Evolutionary conservation across 2,329 filamentous ascomycete species (phyloP).

Genomic region (Apiospora sp.): DNA sequence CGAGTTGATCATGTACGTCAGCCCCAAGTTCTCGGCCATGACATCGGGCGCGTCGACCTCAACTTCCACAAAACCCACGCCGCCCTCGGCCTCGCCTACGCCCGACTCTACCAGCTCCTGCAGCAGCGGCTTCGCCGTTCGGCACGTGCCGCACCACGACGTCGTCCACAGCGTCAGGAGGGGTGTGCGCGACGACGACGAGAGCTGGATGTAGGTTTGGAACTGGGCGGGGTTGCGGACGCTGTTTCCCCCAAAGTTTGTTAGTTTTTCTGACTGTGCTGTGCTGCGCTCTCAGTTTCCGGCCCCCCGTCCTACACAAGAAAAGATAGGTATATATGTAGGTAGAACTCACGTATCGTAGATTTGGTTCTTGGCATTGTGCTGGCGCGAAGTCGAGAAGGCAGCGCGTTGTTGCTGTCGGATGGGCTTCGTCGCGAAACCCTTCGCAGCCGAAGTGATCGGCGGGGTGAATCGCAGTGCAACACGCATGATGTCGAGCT

Average conservation of each 20-base stretch:
- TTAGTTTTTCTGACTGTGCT: background rate
- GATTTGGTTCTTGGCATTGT: conserved; percentile 47
- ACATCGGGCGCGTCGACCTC: conserved; percentile 67
- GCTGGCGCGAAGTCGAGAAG: conserved; percentile 41
- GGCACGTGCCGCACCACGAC: conserved; percentile 65
- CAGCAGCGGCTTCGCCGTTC: conserved; percentile 57
- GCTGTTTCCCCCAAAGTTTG: conserved; percentile 43
- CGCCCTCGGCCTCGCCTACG: conserved; percentile 63
- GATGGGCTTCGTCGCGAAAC: conserved; percentile 4
- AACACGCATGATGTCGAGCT: background rate
- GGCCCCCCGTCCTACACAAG: no score
- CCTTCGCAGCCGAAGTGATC: conserved; percentile 24
- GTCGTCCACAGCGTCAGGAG: conserved; percentile 69
- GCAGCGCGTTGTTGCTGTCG: conserved; percentile 25
- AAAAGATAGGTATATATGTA: background rate
- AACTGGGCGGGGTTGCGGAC: conserved; percentile 63
- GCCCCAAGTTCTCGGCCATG: conserved; percentile 56
- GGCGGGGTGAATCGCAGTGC: background rate
- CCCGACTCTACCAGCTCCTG: conserved; percentile 56
- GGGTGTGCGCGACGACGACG: conserved; percentile 59
- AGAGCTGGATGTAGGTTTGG: conserved; percentile 62
- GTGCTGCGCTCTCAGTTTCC: background rate
- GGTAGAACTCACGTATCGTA: conserved; percentile 47
- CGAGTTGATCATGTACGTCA: conserved; percentile 65
- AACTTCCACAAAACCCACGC: conserved; percentile 61